Evolutionary conservation across 2,329 filamentous ascomycete species (phyloP), one percentile per base, ranked within the genome.

Genomic region (Cladobotryum mycophilum): DNA sequence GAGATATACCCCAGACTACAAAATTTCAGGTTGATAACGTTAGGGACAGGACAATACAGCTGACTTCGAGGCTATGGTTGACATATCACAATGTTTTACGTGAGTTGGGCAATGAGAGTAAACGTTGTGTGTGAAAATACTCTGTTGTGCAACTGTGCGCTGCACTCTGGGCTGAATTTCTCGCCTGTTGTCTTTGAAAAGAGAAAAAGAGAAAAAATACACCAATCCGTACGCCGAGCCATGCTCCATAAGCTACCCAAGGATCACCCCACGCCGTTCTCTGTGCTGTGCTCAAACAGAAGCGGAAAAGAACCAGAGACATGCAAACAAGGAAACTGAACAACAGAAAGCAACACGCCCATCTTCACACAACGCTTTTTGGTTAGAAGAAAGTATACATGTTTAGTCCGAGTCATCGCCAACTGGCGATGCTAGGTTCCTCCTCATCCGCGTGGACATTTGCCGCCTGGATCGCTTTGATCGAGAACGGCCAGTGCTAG

Each of bases 321-420:
- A 46, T 48, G 52, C 47, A 34, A 38, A 45, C 42, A 47, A 41
- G 47, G 43, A 51, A 52, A 40, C 20, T 14, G 37, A 47, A 35
- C 33, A 45, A 37, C 36, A 12, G 40, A 20, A 49, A 20, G 17
- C 42, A 41, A 37, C 34, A 17, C 9, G 45, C 41, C 34, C 11
- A 15, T 18, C 15, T 13, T 20, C 35, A 40, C 22, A 38, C 30
- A 36, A 14, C 25, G 18, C n/a, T n/a, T 25, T 41, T 22, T 11
- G 14, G 41, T 51, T 38, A 2, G 18, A 41, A 38, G 42, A 35
- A 22, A 48, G 33, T 22, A 37, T 36, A n/a, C n/a, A 20, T 44
- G 30, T 43, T 54, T 58, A 70, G 40, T 70, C 68, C 8, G 61
- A 63, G 49, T 70, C 68, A 42, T 70, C 68, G 35, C 67, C 67